Percentiles rank a stretch among this genome's conserved stretches.
Conservation (phyloP, 345 rosid species). For the Kandelia obovata region DNA sequence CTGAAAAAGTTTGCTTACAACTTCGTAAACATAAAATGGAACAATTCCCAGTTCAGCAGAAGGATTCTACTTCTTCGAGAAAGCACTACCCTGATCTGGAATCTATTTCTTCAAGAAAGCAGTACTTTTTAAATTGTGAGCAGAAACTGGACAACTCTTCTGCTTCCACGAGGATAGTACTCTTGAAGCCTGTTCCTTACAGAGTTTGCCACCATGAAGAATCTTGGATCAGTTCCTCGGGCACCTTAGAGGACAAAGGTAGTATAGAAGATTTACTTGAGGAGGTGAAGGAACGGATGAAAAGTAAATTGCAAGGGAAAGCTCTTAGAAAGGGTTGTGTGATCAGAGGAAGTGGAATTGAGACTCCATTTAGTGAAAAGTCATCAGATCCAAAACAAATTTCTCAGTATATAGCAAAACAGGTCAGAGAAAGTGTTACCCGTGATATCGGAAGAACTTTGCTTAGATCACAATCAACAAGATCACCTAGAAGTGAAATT, state of each 20-base stretch:
- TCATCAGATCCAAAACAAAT: slow-evolving; percentile 51
- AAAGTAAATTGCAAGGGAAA: slow-evolving; percentile 68
- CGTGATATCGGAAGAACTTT: slow-evolving; percentile 40
- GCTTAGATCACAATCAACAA: slow-evolving; percentile 60
- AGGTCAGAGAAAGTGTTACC: slow-evolving; percentile 43
- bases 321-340: slow-evolving; percentile 43
- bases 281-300: slow-evolving; percentile 78
- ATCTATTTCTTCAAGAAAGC: background rate
- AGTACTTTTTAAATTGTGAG: slow-evolving; percentile 21
- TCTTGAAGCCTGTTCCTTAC: slow-evolving; percentile 80
- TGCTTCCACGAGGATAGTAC: slow-evolving; percentile 62
- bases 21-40: slow-evolving; percentile 31
- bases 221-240: slow-evolving; percentile 55
- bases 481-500: slow-evolving; percentile 56
- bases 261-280: slow-evolving; percentile 84
- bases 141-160: slow-evolving; percentile 35
- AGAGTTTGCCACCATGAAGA: slow-evolving; percentile 56
- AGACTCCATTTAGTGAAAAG: slow-evolving; percentile 63
- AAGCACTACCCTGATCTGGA: background rate
- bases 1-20: slow-evolving; percentile 25
- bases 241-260: slow-evolving; percentile 51
- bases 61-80: slow-evolving; percentile 43
- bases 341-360: slow-evolving; percentile 74
- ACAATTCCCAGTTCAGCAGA: slow-evolving; percentile 25
- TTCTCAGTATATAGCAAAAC: slow-evolving; percentile 41